Percentiles rank a stretch among this genome's conserved stretches.
Conservation (phyloP, 768 basidiomycete species). For the Suillus hirtellus region DNA sequence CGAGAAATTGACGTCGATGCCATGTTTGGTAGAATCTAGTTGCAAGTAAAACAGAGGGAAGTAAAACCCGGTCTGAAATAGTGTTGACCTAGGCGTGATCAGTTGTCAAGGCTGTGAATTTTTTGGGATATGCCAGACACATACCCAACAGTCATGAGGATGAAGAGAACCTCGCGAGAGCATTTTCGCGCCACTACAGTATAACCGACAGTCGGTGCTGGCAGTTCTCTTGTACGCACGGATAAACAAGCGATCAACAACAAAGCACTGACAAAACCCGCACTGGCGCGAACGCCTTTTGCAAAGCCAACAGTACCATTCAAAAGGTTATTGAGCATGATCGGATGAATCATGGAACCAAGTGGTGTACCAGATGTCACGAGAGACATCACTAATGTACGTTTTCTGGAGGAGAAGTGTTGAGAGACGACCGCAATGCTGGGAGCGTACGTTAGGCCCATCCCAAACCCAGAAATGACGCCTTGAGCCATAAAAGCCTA, state of each 20-base stretch:
- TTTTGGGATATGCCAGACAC: background rate
- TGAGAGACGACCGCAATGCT: constrained; percentile 43
- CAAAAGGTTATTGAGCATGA: constrained; percentile 53
- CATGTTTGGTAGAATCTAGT: constrained; percentile 46
- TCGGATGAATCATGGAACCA: constrained; percentile 58
- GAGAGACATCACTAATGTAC: constrained; percentile 46
- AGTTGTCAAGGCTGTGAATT: background rate
- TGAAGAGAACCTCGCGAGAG: constrained; percentile 1
- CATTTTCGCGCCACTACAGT: background rate
- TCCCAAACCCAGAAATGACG: constrained; percentile 40
- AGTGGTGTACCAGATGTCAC: constrained; percentile 48
- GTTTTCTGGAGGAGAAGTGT: constrained; percentile 40
- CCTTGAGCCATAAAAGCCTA: constrained; percentile 48
- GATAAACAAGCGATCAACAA: constrained; percentile 40
- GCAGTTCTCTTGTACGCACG: constrained; percentile 38
- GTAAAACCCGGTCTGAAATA: constrained; percentile 41
- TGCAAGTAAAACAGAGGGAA: constrained; percentile 56
- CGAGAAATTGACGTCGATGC: constrained; percentile 41
- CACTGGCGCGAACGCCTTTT: constrained; percentile 40
- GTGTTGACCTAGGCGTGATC: background rate
- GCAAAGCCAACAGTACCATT: constrained; percentile 48
- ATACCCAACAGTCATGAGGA: constrained; percentile 4
- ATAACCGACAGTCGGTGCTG: constrained; percentile 15
- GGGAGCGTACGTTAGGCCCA: constrained; percentile 48
- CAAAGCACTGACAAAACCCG: constrained; percentile 37